Evolutionary conservation across 345 rosid genomes (phyloP).

Genomic region (Lepidium africanum): DNA sequence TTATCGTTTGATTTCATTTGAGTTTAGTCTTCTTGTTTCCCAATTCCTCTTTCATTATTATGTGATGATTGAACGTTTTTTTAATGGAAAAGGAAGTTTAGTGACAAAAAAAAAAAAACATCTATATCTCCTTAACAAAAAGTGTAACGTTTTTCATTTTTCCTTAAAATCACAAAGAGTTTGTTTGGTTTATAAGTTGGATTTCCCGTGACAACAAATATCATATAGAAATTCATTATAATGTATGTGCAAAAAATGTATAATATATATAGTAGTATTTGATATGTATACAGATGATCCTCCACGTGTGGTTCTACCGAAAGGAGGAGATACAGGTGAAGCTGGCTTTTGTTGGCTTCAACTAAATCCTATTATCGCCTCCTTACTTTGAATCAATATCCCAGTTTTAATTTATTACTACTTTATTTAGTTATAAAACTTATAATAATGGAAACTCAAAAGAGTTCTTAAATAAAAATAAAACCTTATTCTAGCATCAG

Average conservation of each 20-base stretch:
- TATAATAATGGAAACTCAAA: background rate
- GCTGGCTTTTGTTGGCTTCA: constrained; percentile 24
- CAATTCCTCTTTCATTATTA: no score
- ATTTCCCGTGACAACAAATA: background rate
- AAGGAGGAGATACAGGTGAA: constrained; percentile 1
- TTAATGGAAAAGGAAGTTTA: no score
- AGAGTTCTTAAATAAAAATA: no score
- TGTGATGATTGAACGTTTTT: no score
- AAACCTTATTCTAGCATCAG: background rate
- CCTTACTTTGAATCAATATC: background rate
- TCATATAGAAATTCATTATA: background rate
- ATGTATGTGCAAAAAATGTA: background rate
- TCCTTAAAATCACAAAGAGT: background rate
- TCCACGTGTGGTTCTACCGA: constrained; percentile 24
- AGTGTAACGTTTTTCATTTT: background rate
- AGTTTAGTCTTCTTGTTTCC: no score
- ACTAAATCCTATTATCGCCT: constrained; percentile 9
- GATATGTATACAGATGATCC: background rate
- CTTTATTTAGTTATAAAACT: background rate
- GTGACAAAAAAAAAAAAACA: no score
- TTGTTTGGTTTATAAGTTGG: background rate
- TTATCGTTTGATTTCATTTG: no score
- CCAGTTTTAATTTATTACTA: background rate
- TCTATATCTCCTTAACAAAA: no score
- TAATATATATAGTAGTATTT: background rate